Evolutionary conservation across 768 basidiomycete genomes (phyloP), one percentile per base, ranked within the genome.

Genomic region (Lentinula edodes): DNA sequence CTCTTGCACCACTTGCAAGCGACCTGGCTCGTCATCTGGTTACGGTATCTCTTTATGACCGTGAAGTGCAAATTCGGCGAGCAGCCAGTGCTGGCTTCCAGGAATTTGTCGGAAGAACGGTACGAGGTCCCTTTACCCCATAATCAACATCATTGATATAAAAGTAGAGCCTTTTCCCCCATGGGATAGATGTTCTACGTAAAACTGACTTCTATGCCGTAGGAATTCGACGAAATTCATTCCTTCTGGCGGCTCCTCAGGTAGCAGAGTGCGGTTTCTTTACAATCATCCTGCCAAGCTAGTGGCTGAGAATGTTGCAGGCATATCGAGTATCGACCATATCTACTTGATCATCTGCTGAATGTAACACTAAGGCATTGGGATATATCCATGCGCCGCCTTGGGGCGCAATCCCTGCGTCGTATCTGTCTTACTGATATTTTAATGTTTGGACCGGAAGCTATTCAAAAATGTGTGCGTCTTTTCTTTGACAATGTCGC

Each of bases 31-130:
- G 78, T 48, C 76, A 77, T 36, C 81, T 98, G 62, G 85, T 88
- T n/a, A 83, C 84, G 23, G 90, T 93, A 28, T 86, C 96, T 1
- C 75, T 93, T 35, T 95, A 86, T 70, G 97, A 99, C 76, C 84
- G 97, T 36, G 97, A 99, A 73, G 86, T 98, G 34, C 92, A 93
- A 63, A 94, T 99, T 60, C 83, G 97, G 28, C 78, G 97, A 65
- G 96, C 97, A 13, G 95, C 95, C 12, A 98, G 96, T 72, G 97
- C 97, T 16, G 93, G 95, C 12, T 98, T 93, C 71, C 97, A 99
- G 74, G 97, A 99, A 75, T 89, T 90, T 68, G 97, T 98, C 42
- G 97, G 97, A 12, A 80, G 97, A 70, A 89, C 90, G 76, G 96
- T 97, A 69, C 72, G 88, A 32, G 52, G 10, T 36, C 56, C 54